phyloP scores from a whole-genome alignment of 1,139 yeast genomes.

The Sugiyamaella novakii region DNA sequence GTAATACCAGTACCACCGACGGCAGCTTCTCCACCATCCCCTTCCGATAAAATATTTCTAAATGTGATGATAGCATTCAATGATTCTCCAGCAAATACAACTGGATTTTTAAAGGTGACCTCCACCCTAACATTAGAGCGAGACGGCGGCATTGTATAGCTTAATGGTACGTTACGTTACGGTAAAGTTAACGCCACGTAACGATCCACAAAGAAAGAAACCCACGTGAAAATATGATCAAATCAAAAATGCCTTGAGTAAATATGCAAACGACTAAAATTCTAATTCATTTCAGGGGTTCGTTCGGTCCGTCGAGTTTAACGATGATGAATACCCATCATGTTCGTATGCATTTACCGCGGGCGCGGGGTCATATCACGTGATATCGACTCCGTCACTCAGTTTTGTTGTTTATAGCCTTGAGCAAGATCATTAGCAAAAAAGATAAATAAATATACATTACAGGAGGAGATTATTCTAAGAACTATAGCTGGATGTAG shows the following conservation, averaged over 20 bases:
- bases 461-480: too few relatives aligned
- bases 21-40: not conserved
- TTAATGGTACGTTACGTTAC: too few relatives aligned
- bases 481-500: too few relatives aligned
- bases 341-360: not conserved
- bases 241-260: too few relatives aligned
- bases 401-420: too few relatives aligned
- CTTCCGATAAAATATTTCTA: conserved; percentile 30
- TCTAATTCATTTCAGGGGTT: conserved; percentile 1
- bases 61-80: conserved; percentile 41
- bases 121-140: conserved; percentile 40
- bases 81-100: conserved; percentile 47
- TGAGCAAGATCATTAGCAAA: not conserved
- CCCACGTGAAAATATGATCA: not conserved
- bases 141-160: conserved; percentile 15
- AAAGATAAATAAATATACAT: not conserved
- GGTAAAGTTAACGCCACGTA: too few relatives aligned
- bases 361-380: not conserved
- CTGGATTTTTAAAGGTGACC: conserved; percentile 45
- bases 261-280: not conserved
- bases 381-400: too few relatives aligned
- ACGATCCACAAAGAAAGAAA: too few relatives aligned
- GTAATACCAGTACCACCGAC: not conserved
- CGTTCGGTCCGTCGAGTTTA: too few relatives aligned
- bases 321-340: too few relatives aligned